Conservation (phyloP, 1,139 yeast genomes). For the Tardiomyces blankii region DNA sequence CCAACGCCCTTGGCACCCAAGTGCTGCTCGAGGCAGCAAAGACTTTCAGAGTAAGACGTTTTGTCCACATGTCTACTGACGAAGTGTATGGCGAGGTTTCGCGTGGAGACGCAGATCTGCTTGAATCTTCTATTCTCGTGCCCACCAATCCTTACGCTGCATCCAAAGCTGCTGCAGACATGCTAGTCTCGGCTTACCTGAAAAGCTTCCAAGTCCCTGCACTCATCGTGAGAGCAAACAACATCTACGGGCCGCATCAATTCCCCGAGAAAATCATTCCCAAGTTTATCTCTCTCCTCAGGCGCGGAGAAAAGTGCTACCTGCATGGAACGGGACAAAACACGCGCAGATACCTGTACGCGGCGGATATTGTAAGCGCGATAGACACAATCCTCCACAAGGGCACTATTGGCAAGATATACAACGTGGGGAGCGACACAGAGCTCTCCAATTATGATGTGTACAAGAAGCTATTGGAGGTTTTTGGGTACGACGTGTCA, state of each 20-base stretch:
- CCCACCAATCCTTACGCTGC: conserved; percentile 57
- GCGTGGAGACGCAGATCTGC: conserved; percentile 21
- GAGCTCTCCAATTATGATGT: conserved; percentile 35
- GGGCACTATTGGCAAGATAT: conserved; percentile 29
- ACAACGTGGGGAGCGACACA: conserved; percentile 38
- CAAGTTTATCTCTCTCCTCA: conserved; percentile 24
- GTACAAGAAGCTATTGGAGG: conserved; percentile 16
- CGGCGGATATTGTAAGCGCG: conserved; percentile 38
- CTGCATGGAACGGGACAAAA: conserved; percentile 42
- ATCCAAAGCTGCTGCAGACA: conserved; percentile 45
- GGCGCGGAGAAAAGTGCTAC: conserved; percentile 20
- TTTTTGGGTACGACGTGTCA: conserved; percentile 7
- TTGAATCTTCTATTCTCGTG: conserved; percentile 30
- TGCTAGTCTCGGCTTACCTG: conserved; percentile 38
- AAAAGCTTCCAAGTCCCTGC: conserved; percentile 36
- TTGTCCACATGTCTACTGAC: conserved; percentile 49
- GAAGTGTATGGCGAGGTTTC: conserved; percentile 45
- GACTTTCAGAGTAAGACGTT: conserved; percentile 16
- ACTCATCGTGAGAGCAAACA: conserved; percentile 39
- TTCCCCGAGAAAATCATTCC: conserved; percentile 50
- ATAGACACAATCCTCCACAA: conserved; percentile 27
- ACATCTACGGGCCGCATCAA: conserved; percentile 47
- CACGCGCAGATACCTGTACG: conserved; percentile 38
- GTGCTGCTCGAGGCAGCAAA: conserved; percentile 37
- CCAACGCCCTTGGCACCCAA: conserved; percentile 42